Percentiles rank a stretch among this genome's conserved stretches.
phyloP scores from a whole-genome alignment of 1,284 basidiomycete species.

The Exobasidium rhododendri region DNA sequence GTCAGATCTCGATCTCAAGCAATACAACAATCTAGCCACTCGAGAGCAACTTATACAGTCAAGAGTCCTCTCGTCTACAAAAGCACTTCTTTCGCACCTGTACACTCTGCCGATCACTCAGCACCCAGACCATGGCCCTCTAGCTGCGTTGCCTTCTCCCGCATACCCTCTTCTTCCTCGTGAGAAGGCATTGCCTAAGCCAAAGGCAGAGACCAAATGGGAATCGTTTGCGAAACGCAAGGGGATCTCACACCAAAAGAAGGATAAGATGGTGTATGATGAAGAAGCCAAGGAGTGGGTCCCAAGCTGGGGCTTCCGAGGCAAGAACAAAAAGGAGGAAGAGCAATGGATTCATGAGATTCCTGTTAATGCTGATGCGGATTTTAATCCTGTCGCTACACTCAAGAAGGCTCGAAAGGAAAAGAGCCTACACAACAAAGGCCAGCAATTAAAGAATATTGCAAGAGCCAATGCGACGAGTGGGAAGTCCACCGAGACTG shows the following conservation, averaged over 20 bases:
- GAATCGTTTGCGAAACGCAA: conserved; percentile 90
- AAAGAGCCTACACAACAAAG: conserved; percentile 78
- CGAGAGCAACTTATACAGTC: conserved; percentile 75
- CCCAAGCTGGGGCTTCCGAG: conserved; percentile 75
- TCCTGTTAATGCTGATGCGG: conserved; percentile 69
- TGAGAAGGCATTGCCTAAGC: conserved; percentile 86
- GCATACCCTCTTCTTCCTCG: conserved; percentile 61
- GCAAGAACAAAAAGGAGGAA: conserved; percentile 81
- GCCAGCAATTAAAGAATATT: conserved; percentile 75
- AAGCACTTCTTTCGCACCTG: conserved; percentile 73
- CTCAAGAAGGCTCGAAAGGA: conserved; percentile 75
- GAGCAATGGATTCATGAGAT: conserved; percentile 91
- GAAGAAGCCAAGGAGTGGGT: conserved; percentile 93
- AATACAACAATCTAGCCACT: conserved; percentile 55
- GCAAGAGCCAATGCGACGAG: conserved; percentile 60
- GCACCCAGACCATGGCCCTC: conserved; percentile 72
- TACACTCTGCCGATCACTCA: conserved; percentile 76
- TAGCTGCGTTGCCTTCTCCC: conserved; percentile 70
- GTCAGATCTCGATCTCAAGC: conserved; percentile 7
- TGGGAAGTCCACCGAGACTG: conserved; percentile 14
- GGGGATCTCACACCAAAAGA: conserved; percentile 73
- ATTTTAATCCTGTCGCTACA: conserved; percentile 73
- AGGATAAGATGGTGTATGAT: conserved; percentile 80
- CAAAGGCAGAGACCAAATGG: conserved; percentile 93
- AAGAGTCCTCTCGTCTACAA: conserved; percentile 80